Conservation (phyloP, 495 filamentous ascomycete species). For the Acidomyces sp. region DNA sequence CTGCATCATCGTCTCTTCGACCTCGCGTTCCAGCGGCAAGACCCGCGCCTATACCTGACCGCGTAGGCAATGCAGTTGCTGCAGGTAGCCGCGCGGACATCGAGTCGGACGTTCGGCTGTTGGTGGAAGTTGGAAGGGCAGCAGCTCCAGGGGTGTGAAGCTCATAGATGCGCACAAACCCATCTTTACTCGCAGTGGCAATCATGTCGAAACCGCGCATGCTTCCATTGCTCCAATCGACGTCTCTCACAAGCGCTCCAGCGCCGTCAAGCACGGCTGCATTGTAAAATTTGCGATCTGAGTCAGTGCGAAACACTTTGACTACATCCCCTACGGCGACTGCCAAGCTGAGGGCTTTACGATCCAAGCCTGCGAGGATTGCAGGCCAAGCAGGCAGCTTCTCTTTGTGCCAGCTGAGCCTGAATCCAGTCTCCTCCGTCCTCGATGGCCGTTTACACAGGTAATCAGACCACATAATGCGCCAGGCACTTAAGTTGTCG, state of each 20-base stretch:
- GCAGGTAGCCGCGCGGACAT: neutral
- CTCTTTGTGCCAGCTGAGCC: conserved; percentile 73
- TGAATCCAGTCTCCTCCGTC: conserved; percentile 76
- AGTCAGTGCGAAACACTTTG: conserved; percentile 62
- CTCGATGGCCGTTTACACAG: conserved; percentile 46
- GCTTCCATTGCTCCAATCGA: conserved; percentile 84
- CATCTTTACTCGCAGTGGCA: conserved; percentile 86
- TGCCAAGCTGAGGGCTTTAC: conserved; percentile 59
- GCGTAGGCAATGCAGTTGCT: conserved; percentile 11
- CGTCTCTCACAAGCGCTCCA: conserved; percentile 67
- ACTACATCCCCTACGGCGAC: conserved; percentile 73
- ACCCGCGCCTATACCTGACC: conserved; percentile 46
- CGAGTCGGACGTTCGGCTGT: neutral
- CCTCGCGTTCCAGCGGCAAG: conserved; percentile 35
- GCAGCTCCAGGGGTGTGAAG: conserved; percentile 44
- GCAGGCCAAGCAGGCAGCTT: conserved; percentile 64
- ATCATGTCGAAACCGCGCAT: conserved; percentile 77
- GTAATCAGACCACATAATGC: conserved; percentile 54
- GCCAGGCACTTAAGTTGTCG: conserved; percentile 68
- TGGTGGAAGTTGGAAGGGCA: neutral
- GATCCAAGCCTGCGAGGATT: conserved; percentile 58
- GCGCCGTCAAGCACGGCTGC: conserved; percentile 62
- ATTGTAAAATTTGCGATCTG: conserved; percentile 55
- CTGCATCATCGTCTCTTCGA: conserved; percentile 10
- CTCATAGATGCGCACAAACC: conserved; percentile 71